These are phyloP conservation scores for Hyaloscypha hepaticicola DNA, from an alignment of 495 filamentous ascomycete genomes.

Conservation along the genomic window DNA sequence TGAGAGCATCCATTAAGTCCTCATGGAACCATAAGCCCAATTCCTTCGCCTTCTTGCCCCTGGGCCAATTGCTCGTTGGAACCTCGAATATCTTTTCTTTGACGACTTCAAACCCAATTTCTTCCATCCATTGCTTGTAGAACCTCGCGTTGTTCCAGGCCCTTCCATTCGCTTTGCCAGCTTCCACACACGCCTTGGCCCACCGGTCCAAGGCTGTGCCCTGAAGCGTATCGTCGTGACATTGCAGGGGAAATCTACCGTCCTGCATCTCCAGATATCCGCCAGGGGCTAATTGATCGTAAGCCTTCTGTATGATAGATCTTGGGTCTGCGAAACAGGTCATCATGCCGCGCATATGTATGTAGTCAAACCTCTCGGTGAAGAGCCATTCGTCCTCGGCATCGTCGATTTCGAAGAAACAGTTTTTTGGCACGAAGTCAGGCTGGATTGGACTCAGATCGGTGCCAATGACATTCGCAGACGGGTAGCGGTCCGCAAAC, in stretches of 20 bases:
- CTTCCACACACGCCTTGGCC: constrained; percentile 5
- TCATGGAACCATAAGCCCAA: not conserved
- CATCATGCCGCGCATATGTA: constrained; percentile 44
- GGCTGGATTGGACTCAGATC: constrained; percentile 6
- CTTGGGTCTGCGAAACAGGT: constrained; percentile 35
- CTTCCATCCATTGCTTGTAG: constrained; percentile 8
- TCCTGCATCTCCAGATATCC: constrained; percentile 7
- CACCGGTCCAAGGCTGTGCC: constrained; percentile 1
- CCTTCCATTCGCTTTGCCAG: not conserved
- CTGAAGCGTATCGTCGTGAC: constrained; percentile 4
- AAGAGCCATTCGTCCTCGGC: constrained; percentile 49
- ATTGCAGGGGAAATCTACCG: constrained; percentile 4
- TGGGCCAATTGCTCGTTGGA: constrained; percentile 1
- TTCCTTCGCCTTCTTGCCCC: not conserved
- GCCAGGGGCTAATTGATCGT: not conserved
- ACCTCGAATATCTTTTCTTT: not conserved
- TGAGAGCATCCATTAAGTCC: not conserved
- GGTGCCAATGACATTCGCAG: constrained; percentile 8
- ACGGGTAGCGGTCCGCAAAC: not conserved
- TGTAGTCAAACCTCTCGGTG: constrained; percentile 44
- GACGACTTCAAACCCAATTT: not conserved
- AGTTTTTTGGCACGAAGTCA: constrained; percentile 39
- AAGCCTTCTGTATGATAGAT: not conserved
- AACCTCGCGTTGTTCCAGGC: not conserved
- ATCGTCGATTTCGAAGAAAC: constrained; percentile 49